Evolutionary conservation across 2,329 filamentous ascomycete genomes (phyloP).

Genomic region (Aspergillus sp.): DNA sequence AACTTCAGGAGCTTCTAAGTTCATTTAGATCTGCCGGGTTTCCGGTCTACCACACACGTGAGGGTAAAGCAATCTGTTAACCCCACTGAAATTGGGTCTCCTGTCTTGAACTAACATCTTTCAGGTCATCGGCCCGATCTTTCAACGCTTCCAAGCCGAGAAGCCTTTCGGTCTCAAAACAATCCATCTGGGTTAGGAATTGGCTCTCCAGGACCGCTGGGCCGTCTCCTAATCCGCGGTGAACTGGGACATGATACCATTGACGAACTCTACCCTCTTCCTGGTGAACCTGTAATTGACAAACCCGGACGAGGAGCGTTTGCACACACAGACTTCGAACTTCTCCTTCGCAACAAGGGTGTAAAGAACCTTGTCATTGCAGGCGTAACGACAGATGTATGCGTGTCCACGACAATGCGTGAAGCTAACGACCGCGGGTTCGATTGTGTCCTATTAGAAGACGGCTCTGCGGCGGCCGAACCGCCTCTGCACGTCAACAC

Average conservation of each 20-base stretch:
- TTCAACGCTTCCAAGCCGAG: conserved; percentile 56
- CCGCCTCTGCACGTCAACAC: conserved; percentile 42
- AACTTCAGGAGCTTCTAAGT: conserved; percentile 39
- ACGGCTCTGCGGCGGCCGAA: conserved; percentile 48
- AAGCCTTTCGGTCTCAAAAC: conserved; percentile 53
- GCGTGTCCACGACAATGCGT: conserved; percentile 55
- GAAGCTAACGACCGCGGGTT: conserved; percentile 58
- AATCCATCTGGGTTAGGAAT: conserved; percentile 54
- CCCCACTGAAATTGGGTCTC: neutral
- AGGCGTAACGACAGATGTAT: conserved; percentile 58
- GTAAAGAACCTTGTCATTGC: conserved; percentile 54
- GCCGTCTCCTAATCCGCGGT: conserved; percentile 59
- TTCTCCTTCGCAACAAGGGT: conserved; percentile 50
- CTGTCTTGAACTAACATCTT: conserved; percentile 13
- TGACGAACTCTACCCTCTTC: conserved; percentile 51
- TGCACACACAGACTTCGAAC: conserved; percentile 55
- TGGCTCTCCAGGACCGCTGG: conserved; percentile 54
- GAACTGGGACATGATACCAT: conserved; percentile 60
- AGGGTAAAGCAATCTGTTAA: conserved; percentile 34
- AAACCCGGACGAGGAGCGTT: conserved; percentile 57
- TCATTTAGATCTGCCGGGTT: conserved; percentile 42
- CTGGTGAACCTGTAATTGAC: conserved; percentile 53
- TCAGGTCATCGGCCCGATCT: conserved; percentile 53
- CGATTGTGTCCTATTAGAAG: conserved; percentile 53
- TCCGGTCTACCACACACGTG: conserved; percentile 47